Percentiles rank a stretch among this genome's conserved stretches.
Conservation (phyloP, 1,139 yeast species). For the Diutina neorugosa region DNA sequence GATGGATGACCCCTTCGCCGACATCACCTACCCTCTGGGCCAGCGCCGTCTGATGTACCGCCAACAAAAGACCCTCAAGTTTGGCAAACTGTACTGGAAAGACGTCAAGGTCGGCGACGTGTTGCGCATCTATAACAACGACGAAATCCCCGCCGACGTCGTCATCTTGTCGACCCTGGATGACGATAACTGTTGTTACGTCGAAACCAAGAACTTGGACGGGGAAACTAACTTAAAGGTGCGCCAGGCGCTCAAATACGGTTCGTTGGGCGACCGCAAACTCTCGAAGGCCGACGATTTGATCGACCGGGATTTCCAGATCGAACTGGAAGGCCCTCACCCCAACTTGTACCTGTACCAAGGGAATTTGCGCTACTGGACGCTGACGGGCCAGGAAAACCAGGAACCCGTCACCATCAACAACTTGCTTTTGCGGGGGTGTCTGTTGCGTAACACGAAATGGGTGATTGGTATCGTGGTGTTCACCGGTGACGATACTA, state of each 20-base stretch:
- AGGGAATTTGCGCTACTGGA: slow-evolving; percentile 29
- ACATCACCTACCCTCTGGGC: slow-evolving; percentile 1
- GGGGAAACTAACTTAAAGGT: slow-evolving; percentile 51
- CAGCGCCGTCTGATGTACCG: slow-evolving; percentile 4
- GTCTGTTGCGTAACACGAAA: slow-evolving; percentile 39
- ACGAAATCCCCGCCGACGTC: slow-evolving; percentile 48
- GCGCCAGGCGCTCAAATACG: slow-evolving; percentile 35
- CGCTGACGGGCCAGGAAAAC: slow-evolving; percentile 9
- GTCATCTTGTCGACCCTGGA: slow-evolving; percentile 40
- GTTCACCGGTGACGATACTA: slow-evolving; percentile 44
- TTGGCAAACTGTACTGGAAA: slow-evolving; percentile 27
- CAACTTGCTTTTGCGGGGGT: slow-evolving; percentile 39
- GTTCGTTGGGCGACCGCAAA: slow-evolving; percentile 19
- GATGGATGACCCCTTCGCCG: slow-evolving; percentile 3
- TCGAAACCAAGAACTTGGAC: slow-evolving; percentile 48
- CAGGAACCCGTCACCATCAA: slow-evolving; percentile 25
- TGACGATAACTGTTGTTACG: slow-evolving; percentile 40
- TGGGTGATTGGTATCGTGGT: slow-evolving; percentile 43
- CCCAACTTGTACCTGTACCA: slow-evolving; percentile 41
- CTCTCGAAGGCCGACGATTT: slow-evolving; percentile 34
- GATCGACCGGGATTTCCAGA: slow-evolving; percentile 23
- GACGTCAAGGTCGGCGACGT: slow-evolving; percentile 44
- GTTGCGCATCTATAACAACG: slow-evolving; percentile 38
- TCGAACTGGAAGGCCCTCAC: slow-evolving; percentile 47
- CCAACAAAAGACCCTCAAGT: slow-evolving; percentile 3